Conservation (phyloP, 2,329 filamentous ascomycete genomes). For the Aureobasidium uvarum region DNA sequence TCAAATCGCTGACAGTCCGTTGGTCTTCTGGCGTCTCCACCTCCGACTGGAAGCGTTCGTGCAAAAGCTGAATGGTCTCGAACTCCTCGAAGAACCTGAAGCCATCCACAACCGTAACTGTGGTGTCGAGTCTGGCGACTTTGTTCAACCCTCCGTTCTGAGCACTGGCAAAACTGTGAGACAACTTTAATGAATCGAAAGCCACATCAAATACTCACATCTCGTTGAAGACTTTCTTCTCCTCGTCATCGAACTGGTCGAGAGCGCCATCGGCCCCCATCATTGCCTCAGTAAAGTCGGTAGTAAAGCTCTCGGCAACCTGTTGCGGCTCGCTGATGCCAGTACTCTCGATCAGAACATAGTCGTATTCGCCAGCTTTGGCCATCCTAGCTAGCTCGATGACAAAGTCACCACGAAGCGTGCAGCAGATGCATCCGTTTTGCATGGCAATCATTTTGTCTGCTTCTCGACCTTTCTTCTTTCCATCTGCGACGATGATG, state of each 20-base stretch:
- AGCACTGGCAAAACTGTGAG: constrained; percentile 39
- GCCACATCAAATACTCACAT: constrained; percentile 42
- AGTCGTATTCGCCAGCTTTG: constrained; percentile 63
- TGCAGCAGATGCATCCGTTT: constrained; percentile 71
- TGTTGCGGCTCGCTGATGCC: constrained; percentile 72
- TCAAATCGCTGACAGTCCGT: constrained; percentile 69
- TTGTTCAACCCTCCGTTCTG: constrained; percentile 63
- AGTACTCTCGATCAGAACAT: constrained; percentile 69
- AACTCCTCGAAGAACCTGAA: constrained; percentile 73
- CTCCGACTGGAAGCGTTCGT: constrained; percentile 58
- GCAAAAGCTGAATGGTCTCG: constrained; percentile 66
- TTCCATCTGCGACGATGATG: constrained; percentile 32
- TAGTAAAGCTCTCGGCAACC: constrained; percentile 70
- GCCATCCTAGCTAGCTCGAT: constrained; percentile 66
- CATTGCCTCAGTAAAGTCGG: constrained; percentile 47
- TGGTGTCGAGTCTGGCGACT: constrained; percentile 66
- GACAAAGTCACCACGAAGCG: constrained; percentile 66
- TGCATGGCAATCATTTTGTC: constrained; percentile 39
- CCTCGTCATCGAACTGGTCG: constrained; percentile 44
- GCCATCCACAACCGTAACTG: constrained; percentile 69
- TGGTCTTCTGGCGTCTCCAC: constrained; percentile 67
- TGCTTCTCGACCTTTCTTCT: constrained; percentile 36
- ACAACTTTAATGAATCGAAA: constrained; percentile 9
- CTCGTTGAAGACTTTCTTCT: constrained; percentile 47
- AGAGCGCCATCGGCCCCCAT: constrained; percentile 35